Evolutionary conservation across 1,284 basidiomycete species (phyloP), one percentile per base, ranked within the genome.

Genomic region (Puccinia brachypodii): DNA sequence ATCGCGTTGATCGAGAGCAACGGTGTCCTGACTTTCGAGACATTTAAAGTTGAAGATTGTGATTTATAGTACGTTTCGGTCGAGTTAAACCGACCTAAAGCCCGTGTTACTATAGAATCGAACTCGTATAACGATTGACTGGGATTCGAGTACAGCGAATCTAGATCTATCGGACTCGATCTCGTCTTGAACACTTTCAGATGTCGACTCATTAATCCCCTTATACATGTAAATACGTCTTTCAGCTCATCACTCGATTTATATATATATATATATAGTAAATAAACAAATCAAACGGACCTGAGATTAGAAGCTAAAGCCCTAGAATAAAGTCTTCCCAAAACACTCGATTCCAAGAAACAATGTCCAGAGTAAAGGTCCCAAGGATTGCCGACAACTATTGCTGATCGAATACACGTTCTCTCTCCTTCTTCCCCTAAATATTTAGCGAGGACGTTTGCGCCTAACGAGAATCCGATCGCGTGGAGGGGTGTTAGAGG

Each of bases 391-490:
- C 90, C 95, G 38, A 98, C 88, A 28, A 91, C 91, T 86, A 92
- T 91, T 36, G 90, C 95, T 0, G 92, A 91, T 68, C 88, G 89
- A 25, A 99, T 87, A n/a, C 94, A 90, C 82, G 92, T 92, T 11
- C 88, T 85, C n/a, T 90, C 89, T 11, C 93, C 93, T 85, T 96
- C 92, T 87, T 97, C 92, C 7, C 93, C 95, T 72, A 96, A 88
- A 87, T 97, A 98, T 83, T 94, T 90, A n/a, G 94, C 92, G 83
- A 99, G 88, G 60, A 98, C 92, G 85, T 94, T 94, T 53, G 95
- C 94, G 74, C 96, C 97, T 68, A 99, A 90, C 2, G 94, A 97
- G 88, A 98, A 99, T 7, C 95, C 95, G 38, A 97, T 88, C 14
- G 94, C 96, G 44, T 96, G 88, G 56, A 98, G 88, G 8, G 92